These are phyloP conservation scores for Russula griseocarnosa DNA, from an alignment of 768 basidiomycete species.

Conservation along the genomic window DNA sequence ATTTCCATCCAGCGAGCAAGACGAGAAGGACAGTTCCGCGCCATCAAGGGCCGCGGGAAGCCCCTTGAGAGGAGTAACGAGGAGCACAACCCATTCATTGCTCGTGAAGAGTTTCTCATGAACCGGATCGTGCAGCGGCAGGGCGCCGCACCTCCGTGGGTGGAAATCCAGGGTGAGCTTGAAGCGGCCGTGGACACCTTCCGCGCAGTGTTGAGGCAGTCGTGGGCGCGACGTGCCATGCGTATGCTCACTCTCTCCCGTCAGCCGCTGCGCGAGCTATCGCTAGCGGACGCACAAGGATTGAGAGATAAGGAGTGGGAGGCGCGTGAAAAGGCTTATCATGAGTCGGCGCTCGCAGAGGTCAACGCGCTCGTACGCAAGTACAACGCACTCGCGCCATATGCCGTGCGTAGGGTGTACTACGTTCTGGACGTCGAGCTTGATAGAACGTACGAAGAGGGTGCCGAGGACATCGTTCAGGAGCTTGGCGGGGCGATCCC, in stretches of 20 bases:
- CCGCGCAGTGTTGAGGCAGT: constrained; percentile 56
- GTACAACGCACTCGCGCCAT: constrained; percentile 78
- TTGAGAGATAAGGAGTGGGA: constrained; percentile 71
- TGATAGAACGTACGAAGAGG: constrained; percentile 47
- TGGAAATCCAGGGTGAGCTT: constrained; percentile 74
- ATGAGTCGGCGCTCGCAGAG: constrained; percentile 63
- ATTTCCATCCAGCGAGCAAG: constrained; percentile 51
- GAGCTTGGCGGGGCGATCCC: constrained; percentile 38
- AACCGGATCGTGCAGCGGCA: constrained; percentile 80
- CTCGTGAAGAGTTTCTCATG: constrained; percentile 76
- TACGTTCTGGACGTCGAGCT: constrained; percentile 58
- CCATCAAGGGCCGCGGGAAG: constrained; percentile 62
- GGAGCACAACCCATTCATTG: constrained; percentile 62
- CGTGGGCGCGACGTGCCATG: constrained; percentile 73
- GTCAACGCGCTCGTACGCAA: constrained; percentile 72
- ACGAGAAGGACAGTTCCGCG: constrained; percentile 63
- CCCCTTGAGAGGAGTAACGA: constrained; percentile 44
- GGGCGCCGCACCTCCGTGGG: constrained; percentile 83
- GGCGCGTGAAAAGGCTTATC: constrained; percentile 59
- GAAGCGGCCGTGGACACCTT: constrained; percentile 60
- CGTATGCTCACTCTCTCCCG: constrained; percentile 51
- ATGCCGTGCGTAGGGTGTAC: constrained; percentile 64
- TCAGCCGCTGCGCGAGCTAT: constrained; percentile 40
- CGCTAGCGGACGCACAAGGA: constrained; percentile 37
- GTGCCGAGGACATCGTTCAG: constrained; percentile 49